phyloP scores from a whole-genome alignment of 164 flowering plant species.

The Vitis amurensis region DNA sequence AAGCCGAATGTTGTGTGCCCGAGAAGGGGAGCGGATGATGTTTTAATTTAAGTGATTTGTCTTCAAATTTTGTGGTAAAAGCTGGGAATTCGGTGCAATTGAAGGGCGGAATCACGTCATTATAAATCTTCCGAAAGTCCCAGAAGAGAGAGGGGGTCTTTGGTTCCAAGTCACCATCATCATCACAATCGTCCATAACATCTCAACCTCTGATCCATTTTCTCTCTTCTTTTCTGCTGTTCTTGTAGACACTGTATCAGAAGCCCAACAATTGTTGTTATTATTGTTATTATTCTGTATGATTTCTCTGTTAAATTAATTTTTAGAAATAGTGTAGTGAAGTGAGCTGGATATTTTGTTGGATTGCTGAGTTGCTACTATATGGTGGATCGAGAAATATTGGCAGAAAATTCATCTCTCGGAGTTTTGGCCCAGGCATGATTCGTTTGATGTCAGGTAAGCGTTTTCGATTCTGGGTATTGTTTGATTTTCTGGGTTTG shows the following conservation, averaged over 20 bases:
- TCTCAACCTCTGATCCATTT: conserved; percentile 6
- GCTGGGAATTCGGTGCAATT: no score
- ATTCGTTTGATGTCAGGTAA: conserved; percentile 35
- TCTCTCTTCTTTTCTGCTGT: neutral
- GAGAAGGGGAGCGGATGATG: no score
- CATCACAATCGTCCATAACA: conserved; percentile 1
- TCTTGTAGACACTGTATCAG: neutral
- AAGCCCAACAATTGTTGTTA: neutral
- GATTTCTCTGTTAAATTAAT: neutral
- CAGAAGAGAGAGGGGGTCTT: conserved; percentile 2
- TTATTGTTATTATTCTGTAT: neutral
- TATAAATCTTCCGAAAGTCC: neutral
- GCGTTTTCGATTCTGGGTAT: neutral
- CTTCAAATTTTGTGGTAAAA: no score
- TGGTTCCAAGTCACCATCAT: conserved; percentile 26
- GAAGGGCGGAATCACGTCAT: no score
- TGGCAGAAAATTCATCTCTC: conserved; percentile 24
- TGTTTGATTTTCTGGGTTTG: neutral
- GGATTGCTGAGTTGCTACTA: neutral
- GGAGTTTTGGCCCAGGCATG: conserved; percentile 16
- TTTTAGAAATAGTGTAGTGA: neutral
- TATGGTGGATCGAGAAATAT: neutral
- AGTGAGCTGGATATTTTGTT: neutral
- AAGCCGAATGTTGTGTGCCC: no score
- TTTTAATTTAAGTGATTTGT: no score